phyloP scores from a whole-genome alignment of 176 grass and related monocot genomes.

The Phoenix roebelenii region DNA sequence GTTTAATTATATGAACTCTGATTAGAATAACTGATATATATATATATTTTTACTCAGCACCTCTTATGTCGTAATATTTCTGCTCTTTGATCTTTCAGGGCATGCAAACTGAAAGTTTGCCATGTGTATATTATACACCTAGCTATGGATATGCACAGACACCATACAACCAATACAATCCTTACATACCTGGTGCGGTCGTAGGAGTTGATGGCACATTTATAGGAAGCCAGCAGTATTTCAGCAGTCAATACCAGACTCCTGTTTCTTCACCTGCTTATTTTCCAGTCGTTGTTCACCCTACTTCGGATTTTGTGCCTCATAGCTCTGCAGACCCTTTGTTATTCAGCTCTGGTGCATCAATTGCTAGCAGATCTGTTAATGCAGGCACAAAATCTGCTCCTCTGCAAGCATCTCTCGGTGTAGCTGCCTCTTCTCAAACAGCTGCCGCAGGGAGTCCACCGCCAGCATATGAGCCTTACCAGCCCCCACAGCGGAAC shows the following conservation, averaged over 20 bases:
- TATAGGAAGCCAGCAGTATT: conserved; percentile 37
- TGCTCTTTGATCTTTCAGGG: conserved; percentile 19
- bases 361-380: conserved; percentile 27
- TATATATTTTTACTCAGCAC: too few relatives aligned
- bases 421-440: conserved; percentile 31
- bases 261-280: conserved; percentile 38
- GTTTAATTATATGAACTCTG: conserved; percentile 4
- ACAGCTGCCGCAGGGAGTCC: conserved; percentile 14
- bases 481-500: conserved; percentile 32
- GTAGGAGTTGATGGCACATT: conserved; percentile 35
- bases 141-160: conserved; percentile 53
- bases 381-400: conserved; percentile 4
- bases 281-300: conserved; percentile 48
- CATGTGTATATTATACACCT: conserved; percentile 47
- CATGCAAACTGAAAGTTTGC: conserved; percentile 48
- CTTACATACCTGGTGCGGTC: conserved; percentile 37
- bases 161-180: conserved; percentile 50
- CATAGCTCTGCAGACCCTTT: conserved; percentile 22
- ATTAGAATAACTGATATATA: too few relatives aligned
- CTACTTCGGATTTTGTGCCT: conserved; percentile 32
- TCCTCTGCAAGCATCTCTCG: conserved; percentile 26
- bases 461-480: conserved; percentile 16
- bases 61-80: too few relatives aligned
- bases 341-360: conserved; percentile 19
- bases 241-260: conserved; percentile 42